Evolutionary conservation across 78 protist genomes (phyloP), one percentile per base, ranked within the genome.

Genomic region (Bigelowiella natans): DNA sequence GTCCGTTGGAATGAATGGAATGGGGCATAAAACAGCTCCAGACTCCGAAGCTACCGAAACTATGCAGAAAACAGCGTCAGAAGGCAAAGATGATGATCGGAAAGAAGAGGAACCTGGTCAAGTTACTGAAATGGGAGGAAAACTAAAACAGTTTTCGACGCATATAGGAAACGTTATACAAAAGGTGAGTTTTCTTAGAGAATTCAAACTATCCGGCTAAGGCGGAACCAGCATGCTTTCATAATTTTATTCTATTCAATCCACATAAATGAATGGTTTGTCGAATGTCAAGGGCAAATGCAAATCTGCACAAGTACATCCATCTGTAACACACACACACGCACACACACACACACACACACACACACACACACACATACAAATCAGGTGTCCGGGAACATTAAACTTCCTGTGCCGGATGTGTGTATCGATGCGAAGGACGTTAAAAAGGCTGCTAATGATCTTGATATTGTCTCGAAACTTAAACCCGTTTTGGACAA

Each of bases 171-270:
- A 88, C 51, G 93, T 90, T 1, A 51, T 90, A 37, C 91, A 91
- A 38, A 93, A 93, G 90, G 73, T 93, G 63, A 37, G 88, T 11
- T 93, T 93, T 31, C 92, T 89, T 2, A 26, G 88, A 29, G 51
- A 40, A n/a, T 40, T 92, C 34, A n/a, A 39, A 18, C 36, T 93
- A n/a, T n/a, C n/a, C n/a, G n/a, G 2, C 95, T 93, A 38, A 36
- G 36, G 37, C 30, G 88, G 73, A 2, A 37, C 31, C 26, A 18
- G 31, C 82, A 26, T 26, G 82, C 82, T 29, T 26, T 63, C 26
- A 29, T 18, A 26, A 18, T 63, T 63, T 26, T 63, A 63, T 63
- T 26, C 82, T 18, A 18, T 63, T 63, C 82, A 18, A 63, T 63
- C 82, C 26, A 26, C 82, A 29, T 26, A 29, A 63, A 18, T 18